Base-by-base conservation (phyloP, 1,284 basidiomycete species). In the Naganishia albida region DNA sequence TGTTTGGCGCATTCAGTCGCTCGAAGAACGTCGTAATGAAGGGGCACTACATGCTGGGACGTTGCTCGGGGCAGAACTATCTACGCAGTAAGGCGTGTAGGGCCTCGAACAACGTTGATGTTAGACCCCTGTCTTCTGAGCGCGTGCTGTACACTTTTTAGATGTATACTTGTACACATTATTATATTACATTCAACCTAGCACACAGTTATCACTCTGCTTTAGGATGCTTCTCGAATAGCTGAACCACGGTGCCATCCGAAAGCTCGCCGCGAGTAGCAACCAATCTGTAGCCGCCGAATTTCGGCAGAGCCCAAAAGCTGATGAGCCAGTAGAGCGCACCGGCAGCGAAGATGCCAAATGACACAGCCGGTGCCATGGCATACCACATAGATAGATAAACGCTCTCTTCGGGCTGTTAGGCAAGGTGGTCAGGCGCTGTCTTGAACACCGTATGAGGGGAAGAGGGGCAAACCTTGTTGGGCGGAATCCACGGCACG, bases 281-380 rank as follows among this genome's bases (percentile, higher is more conserved):
- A 34, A 65, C 64, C 38, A 71, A 53, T 26, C 26, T 34, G 67
- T 69, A 69, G 12, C 63, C 44, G 16, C 56, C 57, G 25, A 64
- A 34, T n/a, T 43, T 59, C 28, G 70, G 70, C 25, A 71, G 39
- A 40, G 65, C n/a, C 44, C 67, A 50, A 43, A 67, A 67, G 65
- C 68, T 66, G 39, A 69, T 13, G 42, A 68, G 25, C 70, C 70
- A 71, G 65, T 68, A 71, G 3, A 71, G 7, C 43, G 67, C 63
- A 1, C 70, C 70, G 7, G 30, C 63, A 10, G 46, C 48, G 34
- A 65, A 65, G 44, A 71, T 67, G 26, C 70, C 70, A 52, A 71
- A 69, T 7, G 63, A 65, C 3, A 65, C 63, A 4, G 63, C 63
- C 7, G 63, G 63, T 1, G 63, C 63, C 54, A 65, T 65, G 15